Evolutionary conservation across 768 basidiomycete species (phyloP), one percentile per base, ranked within the genome.

Genomic region (Clitopilus hobsonii): DNA sequence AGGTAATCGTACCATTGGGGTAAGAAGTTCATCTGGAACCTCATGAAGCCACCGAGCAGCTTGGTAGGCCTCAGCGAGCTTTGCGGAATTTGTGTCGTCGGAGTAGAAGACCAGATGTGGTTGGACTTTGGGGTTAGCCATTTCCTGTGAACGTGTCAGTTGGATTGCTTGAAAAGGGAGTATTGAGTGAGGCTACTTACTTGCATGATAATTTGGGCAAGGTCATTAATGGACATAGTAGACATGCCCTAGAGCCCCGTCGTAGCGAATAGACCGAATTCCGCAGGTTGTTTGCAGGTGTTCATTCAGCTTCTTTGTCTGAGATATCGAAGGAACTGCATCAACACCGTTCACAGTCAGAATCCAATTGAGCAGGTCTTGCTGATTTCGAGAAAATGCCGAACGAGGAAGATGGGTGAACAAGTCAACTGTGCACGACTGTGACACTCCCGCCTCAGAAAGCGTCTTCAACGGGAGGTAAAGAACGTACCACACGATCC

Each of bases 111-210:
- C 22, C 0, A 71, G 57, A 47, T 69, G 60, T 0, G 57, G 54
- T 11, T 62, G 62, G 5, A 71, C 64, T 27, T 25, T 28, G 0
- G 68, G 68, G 50, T 71, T 71, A 1, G 69, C 58, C 63, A 70
- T 67, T 61, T 71, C 70, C 70, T 71, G n/a, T n/a, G n/a, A n/a
- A n/a, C n/a, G n/a, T n/a, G n/a, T n/a, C n/a, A n/a, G n/a, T n/a
- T n/a, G n/a, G 30, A 25, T 32, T 8, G 8, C n/a, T 38, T 23
- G 22, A 28, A 38, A 27, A 54, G 45, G 32, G 16, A 20, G 22
- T 29, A 50, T 20, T 36, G 16, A 24, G 20, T 25, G 16, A 7
- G 14, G 38, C 11, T 29, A 28, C 56, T 20, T n/a, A 66, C 68
- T 58, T 66, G 69, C 3, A 57, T 52, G 24, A 69, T 63, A 20